phyloP scores from a whole-genome alignment of 2,329 filamentous ascomycete species.

The Lomentospora prolificans region DNA sequence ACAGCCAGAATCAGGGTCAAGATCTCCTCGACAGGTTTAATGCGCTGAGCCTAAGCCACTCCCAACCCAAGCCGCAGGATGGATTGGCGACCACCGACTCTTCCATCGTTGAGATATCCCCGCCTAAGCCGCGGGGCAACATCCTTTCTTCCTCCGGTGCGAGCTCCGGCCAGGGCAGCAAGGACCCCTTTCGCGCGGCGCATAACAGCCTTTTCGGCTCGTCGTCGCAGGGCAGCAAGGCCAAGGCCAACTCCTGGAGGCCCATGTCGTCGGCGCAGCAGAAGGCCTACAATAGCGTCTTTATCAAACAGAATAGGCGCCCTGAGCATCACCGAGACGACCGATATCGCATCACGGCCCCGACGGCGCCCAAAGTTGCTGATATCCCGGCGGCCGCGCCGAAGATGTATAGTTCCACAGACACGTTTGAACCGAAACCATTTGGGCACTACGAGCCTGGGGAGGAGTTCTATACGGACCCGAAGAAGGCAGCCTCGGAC shows the following conservation, averaged over 20 bases:
- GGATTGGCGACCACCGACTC: constrained; percentile 8
- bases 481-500: constrained; percentile 61
- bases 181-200: constrained; percentile 10
- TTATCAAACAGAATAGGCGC: constrained; percentile 42
- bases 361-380: constrained; percentile 12
- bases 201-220: constrained; percentile 9
- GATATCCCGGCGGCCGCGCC: neutral
- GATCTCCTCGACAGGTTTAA: constrained; percentile 12
- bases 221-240: constrained; percentile 12
- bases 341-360: constrained; percentile 35
- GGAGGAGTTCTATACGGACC: constrained; percentile 57
- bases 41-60: constrained; percentile 11
- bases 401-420: constrained; percentile 6
- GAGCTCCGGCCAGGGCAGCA: constrained; percentile 7
- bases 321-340: constrained; percentile 48
- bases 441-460: constrained; percentile 17
- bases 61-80: constrained; percentile 6
- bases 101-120: constrained; percentile 12
- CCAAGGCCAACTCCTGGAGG: constrained; percentile 6
- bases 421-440: constrained; percentile 10
- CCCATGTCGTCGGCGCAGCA: constrained; percentile 41
- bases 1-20: constrained; percentile 11
- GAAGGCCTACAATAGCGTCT: constrained; percentile 39
- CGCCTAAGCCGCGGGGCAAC: constrained; percentile 3
- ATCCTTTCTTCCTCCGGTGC: neutral